phyloP scores from a whole-genome alignment of 2,329 filamentous ascomycete species.

The Arthrobotrys sinensis region DNA sequence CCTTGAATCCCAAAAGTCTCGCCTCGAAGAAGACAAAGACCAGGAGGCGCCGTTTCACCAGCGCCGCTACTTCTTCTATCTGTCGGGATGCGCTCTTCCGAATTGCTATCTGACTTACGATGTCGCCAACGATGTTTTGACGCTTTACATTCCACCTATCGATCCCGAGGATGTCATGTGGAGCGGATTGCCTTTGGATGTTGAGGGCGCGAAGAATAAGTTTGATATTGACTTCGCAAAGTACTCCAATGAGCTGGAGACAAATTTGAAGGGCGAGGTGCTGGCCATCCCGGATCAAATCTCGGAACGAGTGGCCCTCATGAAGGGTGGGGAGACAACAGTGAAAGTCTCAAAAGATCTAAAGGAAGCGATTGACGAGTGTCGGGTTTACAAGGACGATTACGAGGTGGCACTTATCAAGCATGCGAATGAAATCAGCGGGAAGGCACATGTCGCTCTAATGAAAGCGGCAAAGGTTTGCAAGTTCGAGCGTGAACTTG shows the following conservation, averaged over 20 bases:
- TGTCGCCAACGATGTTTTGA: constrained; percentile 79
- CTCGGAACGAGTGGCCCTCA: constrained; percentile 77
- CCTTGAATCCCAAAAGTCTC: constrained; percentile 85
- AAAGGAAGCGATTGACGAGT: constrained; percentile 78
- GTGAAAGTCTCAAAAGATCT: constrained; percentile 65
- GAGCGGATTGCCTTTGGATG: constrained; percentile 86
- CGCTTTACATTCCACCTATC: constrained; percentile 90
- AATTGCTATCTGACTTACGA: constrained; percentile 88
- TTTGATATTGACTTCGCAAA: constrained; percentile 88
- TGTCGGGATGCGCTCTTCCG: constrained; percentile 86
- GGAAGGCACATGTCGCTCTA: constrained; percentile 70
- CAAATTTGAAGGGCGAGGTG: constrained; percentile 70
- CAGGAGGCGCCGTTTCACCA: constrained; percentile 73
- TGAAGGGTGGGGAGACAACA: constrained; percentile 74
- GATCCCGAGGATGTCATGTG: constrained; percentile 93
- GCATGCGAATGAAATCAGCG: constrained; percentile 80
- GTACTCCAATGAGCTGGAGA: constrained; percentile 81
- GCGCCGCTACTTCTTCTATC: constrained; percentile 93
- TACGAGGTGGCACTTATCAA: constrained; percentile 81
- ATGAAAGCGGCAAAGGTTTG: constrained; percentile 52
- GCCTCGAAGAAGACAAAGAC: constrained; percentile 90
- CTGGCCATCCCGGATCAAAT: constrained; percentile 86
- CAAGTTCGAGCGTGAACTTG: constrained; percentile 81
- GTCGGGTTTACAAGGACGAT: constrained; percentile 80
- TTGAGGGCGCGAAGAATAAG: constrained; percentile 79